phyloP scores from a whole-genome alignment of 106 monocot genomes.

The Ottelia alismoides region DNA sequence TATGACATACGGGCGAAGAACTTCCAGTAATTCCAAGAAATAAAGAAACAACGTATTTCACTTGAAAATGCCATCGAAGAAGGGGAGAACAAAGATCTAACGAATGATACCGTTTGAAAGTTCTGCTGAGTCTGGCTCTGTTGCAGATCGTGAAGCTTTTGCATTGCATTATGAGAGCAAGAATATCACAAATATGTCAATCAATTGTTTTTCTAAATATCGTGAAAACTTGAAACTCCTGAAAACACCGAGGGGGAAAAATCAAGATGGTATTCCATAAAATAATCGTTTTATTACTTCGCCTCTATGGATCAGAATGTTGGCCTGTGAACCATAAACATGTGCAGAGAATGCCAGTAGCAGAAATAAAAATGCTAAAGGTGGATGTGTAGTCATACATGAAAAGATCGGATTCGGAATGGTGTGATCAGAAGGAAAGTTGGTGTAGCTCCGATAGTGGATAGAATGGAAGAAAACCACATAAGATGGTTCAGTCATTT shows the following conservation, averaged over 20 bases:
- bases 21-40: neutral
- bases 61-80: neutral
- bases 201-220: neutral
- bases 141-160: neutral
- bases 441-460: too few species aligned
- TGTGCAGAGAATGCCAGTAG: neutral
- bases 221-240: neutral
- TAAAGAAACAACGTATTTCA: neutral
- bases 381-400: too few species aligned
- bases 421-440: too few species aligned
- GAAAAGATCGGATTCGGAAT: too few species aligned
- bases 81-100: neutral
- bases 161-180: neutral
- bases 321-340: too few species aligned
- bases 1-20: neutral
- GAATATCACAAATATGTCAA: neutral
- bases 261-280: neutral
- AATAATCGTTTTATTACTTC: neutral
- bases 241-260: neutral
- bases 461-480: too few species aligned
- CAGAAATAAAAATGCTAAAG: neutral
- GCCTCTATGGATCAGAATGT: neutral
- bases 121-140: neutral
- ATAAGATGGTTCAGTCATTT: too few species aligned
- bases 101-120: neutral